These are phyloP conservation scores for Aspergillus jensenii DNA, from an alignment of 2,329 filamentous ascomycete species.

Conservation along the genomic window DNA sequence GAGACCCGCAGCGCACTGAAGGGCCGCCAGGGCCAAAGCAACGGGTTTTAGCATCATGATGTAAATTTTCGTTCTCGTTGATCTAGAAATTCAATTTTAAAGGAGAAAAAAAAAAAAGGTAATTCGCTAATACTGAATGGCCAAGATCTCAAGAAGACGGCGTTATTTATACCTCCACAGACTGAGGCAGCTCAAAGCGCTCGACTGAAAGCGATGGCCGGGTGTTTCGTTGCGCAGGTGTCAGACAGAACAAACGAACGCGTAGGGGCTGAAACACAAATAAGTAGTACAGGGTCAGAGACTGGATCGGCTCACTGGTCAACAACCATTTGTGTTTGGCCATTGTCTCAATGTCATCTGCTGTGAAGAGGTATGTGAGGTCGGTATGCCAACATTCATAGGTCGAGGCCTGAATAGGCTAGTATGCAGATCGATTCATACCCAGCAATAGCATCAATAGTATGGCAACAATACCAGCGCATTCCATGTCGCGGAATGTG, in stretches of 20 bases:
- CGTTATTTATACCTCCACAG: neutral
- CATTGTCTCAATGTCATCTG: neutral
- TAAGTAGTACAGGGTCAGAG: neutral
- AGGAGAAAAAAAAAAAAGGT: neutral
- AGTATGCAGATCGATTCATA: neutral
- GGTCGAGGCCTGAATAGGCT: neutral
- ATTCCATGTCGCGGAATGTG: neutral
- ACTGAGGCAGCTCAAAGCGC: neutral
- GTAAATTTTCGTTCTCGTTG: neutral
- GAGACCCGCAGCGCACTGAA: slow-evolving; percentile 28
- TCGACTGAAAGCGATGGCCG: neutral
- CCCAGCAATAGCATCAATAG: neutral
- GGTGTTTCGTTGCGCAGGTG: neutral
- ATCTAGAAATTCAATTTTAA: neutral
- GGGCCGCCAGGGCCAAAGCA: slow-evolving; percentile 30
- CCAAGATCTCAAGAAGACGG: neutral
- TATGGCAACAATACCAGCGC: neutral
- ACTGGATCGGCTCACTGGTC: neutral
- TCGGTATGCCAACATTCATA: neutral
- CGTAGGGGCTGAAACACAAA: neutral
- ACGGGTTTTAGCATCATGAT: slow-evolving; percentile 27
- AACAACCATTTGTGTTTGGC: neutral
- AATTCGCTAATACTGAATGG: neutral
- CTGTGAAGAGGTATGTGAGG: neutral
- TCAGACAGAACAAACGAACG: neutral